These are phyloP conservation scores for Blastomyces silverae DNA, from an alignment of 2,329 filamentous ascomycete genomes.

Conservation along the genomic window DNA sequence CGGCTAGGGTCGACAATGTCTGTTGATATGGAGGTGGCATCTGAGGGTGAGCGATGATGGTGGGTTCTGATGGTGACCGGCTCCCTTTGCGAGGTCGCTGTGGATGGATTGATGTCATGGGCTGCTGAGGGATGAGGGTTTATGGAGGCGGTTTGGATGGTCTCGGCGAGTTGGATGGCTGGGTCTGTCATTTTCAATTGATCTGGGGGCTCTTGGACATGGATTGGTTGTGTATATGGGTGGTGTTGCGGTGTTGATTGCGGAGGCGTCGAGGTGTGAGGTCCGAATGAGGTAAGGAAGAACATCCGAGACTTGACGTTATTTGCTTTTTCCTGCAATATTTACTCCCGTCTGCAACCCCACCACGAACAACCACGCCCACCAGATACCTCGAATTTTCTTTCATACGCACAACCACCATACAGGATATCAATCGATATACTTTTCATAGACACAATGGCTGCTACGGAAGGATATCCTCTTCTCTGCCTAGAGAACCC, in stretches of 20 bases:
- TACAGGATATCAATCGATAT: neutral
- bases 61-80: slow-evolving; percentile 47
- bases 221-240: neutral
- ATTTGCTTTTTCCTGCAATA: neutral
- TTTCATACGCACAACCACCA: neutral
- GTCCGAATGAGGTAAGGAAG: no score
- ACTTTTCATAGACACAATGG: slow-evolving; percentile 50
- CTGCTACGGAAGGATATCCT: slow-evolving; percentile 69
- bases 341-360: neutral
- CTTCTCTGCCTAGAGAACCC: slow-evolving; percentile 96
- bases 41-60: slow-evolving; percentile 16
- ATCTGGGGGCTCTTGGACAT: neutral
- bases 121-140: slow-evolving; percentile 61
- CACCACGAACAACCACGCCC: neutral
- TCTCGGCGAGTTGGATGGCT: slow-evolving; percentile 64
- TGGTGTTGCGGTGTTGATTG: neutral
- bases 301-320: no score
- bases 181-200: slow-evolving; percentile 50
- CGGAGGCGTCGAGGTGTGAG: no score
- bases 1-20: slow-evolving; percentile 40
- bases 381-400: slow-evolving; percentile 13
- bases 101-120: slow-evolving; percentile 76
- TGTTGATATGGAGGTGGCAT: slow-evolving; percentile 43
- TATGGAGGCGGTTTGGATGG: slow-evolving; percentile 74
- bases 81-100: slow-evolving; percentile 60